phyloP scores from a whole-genome alignment of 768 basidiomycete genomes.

The Russula olivacea region DNA sequence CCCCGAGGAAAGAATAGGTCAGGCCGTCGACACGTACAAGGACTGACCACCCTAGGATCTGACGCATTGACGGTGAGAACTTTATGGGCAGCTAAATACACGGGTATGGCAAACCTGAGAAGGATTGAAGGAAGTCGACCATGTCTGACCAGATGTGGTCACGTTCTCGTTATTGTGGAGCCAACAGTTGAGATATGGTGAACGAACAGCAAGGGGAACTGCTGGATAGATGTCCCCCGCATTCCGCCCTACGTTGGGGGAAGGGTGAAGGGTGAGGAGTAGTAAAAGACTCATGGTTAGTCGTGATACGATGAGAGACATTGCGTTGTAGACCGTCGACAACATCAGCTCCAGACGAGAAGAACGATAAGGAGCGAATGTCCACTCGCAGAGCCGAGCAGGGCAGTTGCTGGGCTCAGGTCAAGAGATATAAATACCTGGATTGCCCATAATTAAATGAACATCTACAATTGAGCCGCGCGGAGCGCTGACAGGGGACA shows the following conservation, averaged over 20 bases:
- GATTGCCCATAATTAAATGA: background rate
- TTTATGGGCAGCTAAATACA: background rate
- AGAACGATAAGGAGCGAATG: background rate
- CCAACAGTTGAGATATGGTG: conserved; percentile 30
- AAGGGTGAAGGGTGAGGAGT: background rate
- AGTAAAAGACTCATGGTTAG: background rate
- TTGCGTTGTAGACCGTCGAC: background rate
- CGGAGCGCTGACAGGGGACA: no score
- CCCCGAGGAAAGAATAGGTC: conserved; percentile 25
- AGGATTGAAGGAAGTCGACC: conserved; percentile 22
- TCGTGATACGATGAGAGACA: background rate
- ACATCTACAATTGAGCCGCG: no score
- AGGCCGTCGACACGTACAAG: conserved; percentile 12
- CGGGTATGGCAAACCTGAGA: background rate
- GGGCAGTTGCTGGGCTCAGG: background rate
- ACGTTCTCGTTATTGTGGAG: conserved; percentile 1
- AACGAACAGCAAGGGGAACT: conserved; percentile 29
- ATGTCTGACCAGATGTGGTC: conserved; percentile 9
- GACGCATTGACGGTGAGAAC: background rate
- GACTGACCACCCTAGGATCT: conserved; percentile 19
- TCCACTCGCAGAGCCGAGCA: background rate
- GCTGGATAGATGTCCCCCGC: conserved; percentile 23
- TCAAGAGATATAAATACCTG: background rate
- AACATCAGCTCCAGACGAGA: background rate
- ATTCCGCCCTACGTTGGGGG: background rate